Evolutionary conservation across 306 rosid genomes (phyloP).

Genomic region (Citrullus amarus): DNA sequence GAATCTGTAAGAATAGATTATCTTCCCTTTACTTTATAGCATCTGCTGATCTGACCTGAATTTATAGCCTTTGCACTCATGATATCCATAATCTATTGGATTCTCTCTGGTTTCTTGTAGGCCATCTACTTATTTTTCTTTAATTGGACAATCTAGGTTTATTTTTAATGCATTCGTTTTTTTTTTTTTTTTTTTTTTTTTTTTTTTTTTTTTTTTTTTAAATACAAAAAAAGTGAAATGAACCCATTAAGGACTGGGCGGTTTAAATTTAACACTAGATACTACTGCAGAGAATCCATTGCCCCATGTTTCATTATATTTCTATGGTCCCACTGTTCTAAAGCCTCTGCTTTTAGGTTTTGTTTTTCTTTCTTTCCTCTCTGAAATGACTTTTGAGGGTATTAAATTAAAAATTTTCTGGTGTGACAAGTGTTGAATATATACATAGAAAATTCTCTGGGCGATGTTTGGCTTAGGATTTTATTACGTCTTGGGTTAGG

Average conservation of each 20-base stretch:
- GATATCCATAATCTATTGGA: slow-evolving; percentile 2
- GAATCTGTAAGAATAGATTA: background rate
- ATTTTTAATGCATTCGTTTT: background rate
- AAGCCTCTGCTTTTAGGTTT: background rate
- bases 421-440: background rate
- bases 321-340: background rate
- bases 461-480: background rate
- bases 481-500: background rate
- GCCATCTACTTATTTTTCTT: slow-evolving; percentile 3
- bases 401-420: background rate
- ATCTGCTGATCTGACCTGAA: slow-evolving; percentile 3
- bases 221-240: background rate
- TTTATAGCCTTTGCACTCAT: background rate
- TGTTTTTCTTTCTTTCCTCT: background rate
- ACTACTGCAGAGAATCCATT: background rate
- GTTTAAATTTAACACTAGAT: background rate
- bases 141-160: background rate
- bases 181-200: background rate
- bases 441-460: background rate
- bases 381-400: background rate
- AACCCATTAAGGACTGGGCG: slow-evolving; percentile 1
- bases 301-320: slow-evolving; percentile 2
- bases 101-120: background rate
- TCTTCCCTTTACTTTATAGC: background rate
- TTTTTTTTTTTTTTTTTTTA: background rate